Evolutionary conservation across 23 red algal species (phyloP), one percentile per base, ranked within the genome.

Genomic region (Pyropia haitanensis): DNA sequence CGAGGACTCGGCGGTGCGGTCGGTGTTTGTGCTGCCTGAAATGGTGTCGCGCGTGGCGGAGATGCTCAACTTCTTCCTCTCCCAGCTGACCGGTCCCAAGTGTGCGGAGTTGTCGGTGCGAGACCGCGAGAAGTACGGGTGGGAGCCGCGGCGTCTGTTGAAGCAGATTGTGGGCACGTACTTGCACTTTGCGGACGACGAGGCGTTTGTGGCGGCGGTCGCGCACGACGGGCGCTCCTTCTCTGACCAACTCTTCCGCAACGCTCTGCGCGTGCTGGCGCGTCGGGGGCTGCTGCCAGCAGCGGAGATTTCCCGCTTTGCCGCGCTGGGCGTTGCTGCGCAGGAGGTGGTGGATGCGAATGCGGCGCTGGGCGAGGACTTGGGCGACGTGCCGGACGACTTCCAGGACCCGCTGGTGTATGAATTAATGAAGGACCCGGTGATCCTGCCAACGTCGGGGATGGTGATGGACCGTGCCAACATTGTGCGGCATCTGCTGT

Each of bases 41-140:
- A 89, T 98, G 94, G 78, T 98, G 10, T 77, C 66, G 33, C 75
- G 94, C 31, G 30, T 90, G 14, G 80, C 94, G 31, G 77, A 91
- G 67, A 98, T 98, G 94, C 65, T 91, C 22, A 98, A 90, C 77
- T 98, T 91, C 72, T 80, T 91, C 3, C 75, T 98, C 20, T 67
- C 77, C 72, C 64, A 75, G n/a, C 58, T 98, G 29, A 88, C 74
- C 61, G 94, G 86, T 5, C 61, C 83, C 55, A 70, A 82, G 29
- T 91, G 85, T 30, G 32, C 68, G 18, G 70, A 90, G 15, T 77
- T 98, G 25, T 75, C 77, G 28, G 94, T 98, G 50, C 13, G 27
- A 18, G 81, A 98, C 19, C 80, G 77, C 21, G 73, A 91, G 5
- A 78, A 85, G 20, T 79, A 87, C 34, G 55, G 44, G n/a, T 98